These are phyloP conservation scores for Echeveria elegans DNA, from an alignment of 164 flowering plant species.

Conservation along the genomic window DNA sequence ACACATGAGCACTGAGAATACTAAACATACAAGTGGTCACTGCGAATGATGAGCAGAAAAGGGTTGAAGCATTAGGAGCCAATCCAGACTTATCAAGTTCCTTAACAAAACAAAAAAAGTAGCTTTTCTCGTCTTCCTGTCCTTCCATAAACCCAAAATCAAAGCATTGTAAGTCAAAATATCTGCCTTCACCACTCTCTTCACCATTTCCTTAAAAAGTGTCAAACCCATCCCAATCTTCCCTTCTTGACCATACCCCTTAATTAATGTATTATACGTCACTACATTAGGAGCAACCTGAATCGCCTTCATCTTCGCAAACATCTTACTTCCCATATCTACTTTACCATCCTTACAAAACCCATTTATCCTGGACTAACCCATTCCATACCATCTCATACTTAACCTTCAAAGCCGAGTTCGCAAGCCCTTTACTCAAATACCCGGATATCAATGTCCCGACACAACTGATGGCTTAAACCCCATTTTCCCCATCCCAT, in stretches of 20 bases:
- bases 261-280: constrained; percentile 73
- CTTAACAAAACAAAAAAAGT: constrained; percentile 54
- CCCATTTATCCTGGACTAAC: no score
- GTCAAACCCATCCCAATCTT: constrained; percentile 49
- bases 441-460: no score
- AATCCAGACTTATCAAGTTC: no score
- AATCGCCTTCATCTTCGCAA: constrained; percentile 63
- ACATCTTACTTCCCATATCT: constrained; percentile 50
- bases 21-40: no score
- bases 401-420: no score
- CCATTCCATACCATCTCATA: no score
- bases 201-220: constrained; percentile 65
- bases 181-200: constrained; percentile 45
- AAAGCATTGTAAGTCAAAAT: constrained; percentile 74
- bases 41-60: no score
- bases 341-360: no score
- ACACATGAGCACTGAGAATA: no score
- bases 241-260: constrained; percentile 51
- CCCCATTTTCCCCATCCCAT: no score
- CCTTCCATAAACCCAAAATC: constrained; percentile 73
- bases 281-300: constrained; percentile 44
- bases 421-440: no score
- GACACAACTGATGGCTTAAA: constrained; percentile 43
- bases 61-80: no score
- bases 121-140: constrained; percentile 82